phyloP scores from a whole-genome alignment of 176 grass and related monocot species.

The Avena atlantica region DNA sequence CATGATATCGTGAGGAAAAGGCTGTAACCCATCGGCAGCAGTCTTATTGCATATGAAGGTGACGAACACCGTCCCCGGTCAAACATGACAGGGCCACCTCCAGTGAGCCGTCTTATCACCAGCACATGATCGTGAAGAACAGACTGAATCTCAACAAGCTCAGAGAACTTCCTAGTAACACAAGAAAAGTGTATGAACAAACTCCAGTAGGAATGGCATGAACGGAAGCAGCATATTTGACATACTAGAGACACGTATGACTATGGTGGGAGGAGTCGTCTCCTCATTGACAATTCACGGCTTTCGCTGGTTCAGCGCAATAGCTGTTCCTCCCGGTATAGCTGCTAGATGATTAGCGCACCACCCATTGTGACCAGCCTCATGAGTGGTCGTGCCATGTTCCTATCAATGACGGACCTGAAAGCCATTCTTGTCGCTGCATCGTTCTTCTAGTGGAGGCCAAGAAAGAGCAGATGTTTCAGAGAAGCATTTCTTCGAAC shows the following conservation, averaged over 20 bases:
- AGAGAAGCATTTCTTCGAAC: too few species aligned
- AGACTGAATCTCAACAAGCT: constrained; percentile 65
- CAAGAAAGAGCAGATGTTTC: too few species aligned
- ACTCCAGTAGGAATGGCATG: background rate
- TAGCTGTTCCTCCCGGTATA: constrained; percentile 73
- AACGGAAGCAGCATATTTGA: background rate
- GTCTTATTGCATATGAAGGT: constrained; percentile 83
- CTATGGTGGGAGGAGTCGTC: constrained; percentile 58
- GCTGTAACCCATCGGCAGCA: constrained; percentile 53
- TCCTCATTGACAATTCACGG: constrained; percentile 75
- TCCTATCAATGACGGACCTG: background rate
- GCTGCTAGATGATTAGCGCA: constrained; percentile 59
- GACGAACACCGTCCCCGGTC: constrained; percentile 76
- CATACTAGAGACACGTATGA: constrained; percentile 76
- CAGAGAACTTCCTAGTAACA: constrained; percentile 57
- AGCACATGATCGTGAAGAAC: constrained; percentile 62
- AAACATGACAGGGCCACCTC: constrained; percentile 80
- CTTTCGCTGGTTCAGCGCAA: constrained; percentile 54
- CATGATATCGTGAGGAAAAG: constrained; percentile 39
- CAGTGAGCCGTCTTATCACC: constrained; percentile 72
- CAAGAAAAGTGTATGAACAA: background rate
- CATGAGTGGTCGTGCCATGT: constrained; percentile 51
- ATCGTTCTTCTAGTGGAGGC: too few species aligned
- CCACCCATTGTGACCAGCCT: constrained; percentile 56
- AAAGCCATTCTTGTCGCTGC: constrained; percentile 14